phyloP scores from a whole-genome alignment of 768 basidiomycete species.

The Dendrothele bispora region DNA sequence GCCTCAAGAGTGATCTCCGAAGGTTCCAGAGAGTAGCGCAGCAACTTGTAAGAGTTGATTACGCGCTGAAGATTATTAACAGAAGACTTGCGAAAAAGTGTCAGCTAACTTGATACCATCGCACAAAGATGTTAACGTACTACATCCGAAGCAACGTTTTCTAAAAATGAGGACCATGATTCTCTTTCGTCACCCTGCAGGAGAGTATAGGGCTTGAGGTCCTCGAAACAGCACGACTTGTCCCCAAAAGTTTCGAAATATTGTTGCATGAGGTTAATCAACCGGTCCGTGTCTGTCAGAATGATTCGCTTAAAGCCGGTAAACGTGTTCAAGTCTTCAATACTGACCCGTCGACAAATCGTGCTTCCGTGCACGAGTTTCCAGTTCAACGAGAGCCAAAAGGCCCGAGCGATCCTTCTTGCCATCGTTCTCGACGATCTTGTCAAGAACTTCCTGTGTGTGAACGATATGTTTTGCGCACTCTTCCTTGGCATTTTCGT shows the following conservation, averaged over 20 bases:
- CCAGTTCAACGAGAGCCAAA: conserved; percentile 76
- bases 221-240: conserved; percentile 88
- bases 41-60: conserved; percentile 76
- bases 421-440: conserved; percentile 66
- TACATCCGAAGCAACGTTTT: conserved; percentile 44
- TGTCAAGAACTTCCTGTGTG: conserved; percentile 50
- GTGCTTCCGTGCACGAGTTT: conserved; percentile 52
- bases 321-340: background rate
- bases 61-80: conserved; percentile 56
- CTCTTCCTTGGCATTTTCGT: conserved; percentile 35
- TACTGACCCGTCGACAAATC: conserved; percentile 46
- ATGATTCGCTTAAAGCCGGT: conserved; percentile 2
- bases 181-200: conserved; percentile 47
- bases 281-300: conserved; percentile 39
- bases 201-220: conserved; percentile 66
- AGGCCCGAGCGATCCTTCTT: conserved; percentile 70
- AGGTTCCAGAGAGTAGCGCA: conserved; percentile 55
- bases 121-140: conserved; percentile 33
- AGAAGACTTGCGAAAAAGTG: conserved; percentile 37
- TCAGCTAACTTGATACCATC: conserved; percentile 1
- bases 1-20: conserved; percentile 54
- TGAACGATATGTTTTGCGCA: conserved; percentile 39
- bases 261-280: conserved; percentile 52
- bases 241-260: conserved; percentile 76
- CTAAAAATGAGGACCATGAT: conserved; percentile 56